Base-by-base conservation (phyloP, 2,329 filamentous ascomycete genomes). In the Lecanicillium sp. region DNA sequence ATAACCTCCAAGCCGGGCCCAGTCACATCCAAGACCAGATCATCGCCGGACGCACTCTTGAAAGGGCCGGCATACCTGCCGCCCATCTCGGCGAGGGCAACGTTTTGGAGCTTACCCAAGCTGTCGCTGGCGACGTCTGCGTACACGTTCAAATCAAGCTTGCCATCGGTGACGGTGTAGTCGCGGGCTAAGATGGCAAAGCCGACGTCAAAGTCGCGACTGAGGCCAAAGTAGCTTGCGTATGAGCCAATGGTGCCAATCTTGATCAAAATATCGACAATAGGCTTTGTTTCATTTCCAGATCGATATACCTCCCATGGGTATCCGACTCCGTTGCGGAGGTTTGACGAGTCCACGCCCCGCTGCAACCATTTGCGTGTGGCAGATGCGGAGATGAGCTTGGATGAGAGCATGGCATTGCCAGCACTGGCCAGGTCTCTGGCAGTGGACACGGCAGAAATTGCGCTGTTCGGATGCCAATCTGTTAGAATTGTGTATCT, bases 141-240 rank as follows among this genome's bases (percentile, higher is more conserved):
- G n/a, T 59, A 44, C 0, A 58, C 57, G 11, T 61, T 59, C 5
- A 60, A 49, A 27, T 60, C 57, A 3, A 56, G 51, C 10, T 45
- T 50, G 3, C 48, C 41, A 9, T 48, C 41, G 2, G 46, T 30
- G 0, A 45, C 44, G 9, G 31, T 46, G 7, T 33, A 36, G n/a
- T 62, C 58, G 44, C 59, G 58, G 0, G 55, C 56, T 3, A 61
- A 40, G 14, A 59, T 55, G 8, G 56, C 53, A 17, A 59, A 61
- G 1, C 60, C 59, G 22, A 50, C 42, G 15, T 44, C 40, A 10
- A 49, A 46, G 32, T 53, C 52, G 4, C 49, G 49, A 8, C 37
- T 40, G 9, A 57, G 41, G 9, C 55, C 48, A 5, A 50, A 43
- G 17, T 57, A 57, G 12, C 44, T 49, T 5, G 49, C 51, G 15